Base-by-base conservation (phyloP, 805 yeast species). In the Nakazawaea ishiwadae region DNA sequence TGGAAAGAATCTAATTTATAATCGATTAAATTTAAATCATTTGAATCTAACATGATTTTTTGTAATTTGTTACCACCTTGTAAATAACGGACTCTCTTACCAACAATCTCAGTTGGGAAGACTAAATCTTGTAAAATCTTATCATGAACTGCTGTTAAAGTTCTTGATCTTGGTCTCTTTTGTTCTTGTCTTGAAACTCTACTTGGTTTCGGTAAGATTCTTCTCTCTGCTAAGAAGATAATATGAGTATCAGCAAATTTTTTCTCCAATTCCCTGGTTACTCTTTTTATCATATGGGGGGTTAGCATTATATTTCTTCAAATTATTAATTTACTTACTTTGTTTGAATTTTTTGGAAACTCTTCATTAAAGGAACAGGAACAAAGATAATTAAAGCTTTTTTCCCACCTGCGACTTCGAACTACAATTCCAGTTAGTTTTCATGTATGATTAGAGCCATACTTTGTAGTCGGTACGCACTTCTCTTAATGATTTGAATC, bases 91-190 rank as follows among this genome's bases (percentile, higher is more conserved):
- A 87, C 91, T 80, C 99, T 89, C 89, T 93, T 93, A 74, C 99
- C 99, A 59, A 84, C 80, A 65, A 91, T 91, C 80, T 91, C 97
- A 60, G 98, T 89, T 75, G 99, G 99, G 97, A 84, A 91, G 58
- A 93, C 98, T 68, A 91, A 80, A 76, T 91, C 99, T 78, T 91
- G 98, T 72, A 91, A 87, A 76, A 91, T 77, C 73, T 88, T 87
- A 77, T 93, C 98, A 75, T 91, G 99, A 59, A 91, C 99, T 66
- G 97, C 88, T 60, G 96, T 82, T 73, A 93, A 80, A 66, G 99
- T 91, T 85, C 99, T 89, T 63, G 97, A 90, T 80, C 96, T 87
- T 73, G 99, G 99, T 82, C 99, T 90, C 90, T 91, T 90, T 79
- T 93, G 99, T 63, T 71, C 73, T 72, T 83, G 85, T 81, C 89